Conservation (phyloP, 164 flowering plant species). For the Santalum album region DNA sequence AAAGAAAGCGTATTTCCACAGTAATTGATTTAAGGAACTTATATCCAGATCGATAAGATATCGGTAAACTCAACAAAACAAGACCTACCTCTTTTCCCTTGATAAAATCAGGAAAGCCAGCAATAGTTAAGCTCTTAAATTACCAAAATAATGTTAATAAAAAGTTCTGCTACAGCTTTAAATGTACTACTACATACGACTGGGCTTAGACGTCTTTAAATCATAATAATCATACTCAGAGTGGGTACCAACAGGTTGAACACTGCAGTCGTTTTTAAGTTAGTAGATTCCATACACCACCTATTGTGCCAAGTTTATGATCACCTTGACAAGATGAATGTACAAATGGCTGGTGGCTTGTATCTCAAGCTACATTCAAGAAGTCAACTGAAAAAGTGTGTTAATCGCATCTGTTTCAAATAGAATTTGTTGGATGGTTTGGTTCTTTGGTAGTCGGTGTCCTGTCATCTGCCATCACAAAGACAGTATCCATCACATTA, state of each 20-base stretch:
- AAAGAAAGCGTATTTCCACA: too few relatives aligned
- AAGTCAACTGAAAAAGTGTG: conserved; percentile 2
- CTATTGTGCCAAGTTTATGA: conserved; percentile 7
- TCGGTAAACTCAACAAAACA: too few relatives aligned
- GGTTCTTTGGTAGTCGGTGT: neutral
- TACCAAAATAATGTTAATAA: too few relatives aligned
- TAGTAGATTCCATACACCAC: conserved; percentile 13
- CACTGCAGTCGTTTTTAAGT: conserved; percentile 6
- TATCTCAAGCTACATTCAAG: neutral
- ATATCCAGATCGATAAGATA: too few relatives aligned
- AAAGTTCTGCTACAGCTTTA: neutral
- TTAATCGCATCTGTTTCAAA: conserved; percentile 1
- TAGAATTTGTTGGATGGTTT: conserved; percentile 5
- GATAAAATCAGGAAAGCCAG: too few relatives aligned
- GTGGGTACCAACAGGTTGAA: conserved; percentile 4
- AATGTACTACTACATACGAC: conserved; percentile 3
- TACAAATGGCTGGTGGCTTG: conserved; percentile 13
- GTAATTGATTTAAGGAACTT: too few relatives aligned
- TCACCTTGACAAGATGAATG: conserved; percentile 11
- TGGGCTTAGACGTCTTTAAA: neutral
- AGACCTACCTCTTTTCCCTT: too few relatives aligned
- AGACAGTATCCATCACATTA: neutral
- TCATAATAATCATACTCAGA: neutral
- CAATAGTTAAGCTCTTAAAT: too few relatives aligned
- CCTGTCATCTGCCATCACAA: conserved; percentile 12